Evolutionary conservation across 495 filamentous ascomycete genomes (phyloP).

Genomic region (Glarea lozoyensis): DNA sequence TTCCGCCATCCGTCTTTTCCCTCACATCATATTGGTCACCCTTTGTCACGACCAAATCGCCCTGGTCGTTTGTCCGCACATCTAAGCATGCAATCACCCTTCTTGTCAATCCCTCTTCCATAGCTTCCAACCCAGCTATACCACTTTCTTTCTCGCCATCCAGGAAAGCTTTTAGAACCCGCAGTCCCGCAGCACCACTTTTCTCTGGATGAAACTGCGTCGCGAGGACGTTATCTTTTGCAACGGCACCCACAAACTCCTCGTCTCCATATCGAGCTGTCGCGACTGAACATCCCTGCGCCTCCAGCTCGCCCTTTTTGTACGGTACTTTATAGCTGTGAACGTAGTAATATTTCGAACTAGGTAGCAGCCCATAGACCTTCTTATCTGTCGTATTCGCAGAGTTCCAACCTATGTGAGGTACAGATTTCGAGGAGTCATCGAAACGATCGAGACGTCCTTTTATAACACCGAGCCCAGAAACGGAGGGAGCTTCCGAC

Average conservation of each 20-base stretch:
- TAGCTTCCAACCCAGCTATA: conserved; percentile 14
- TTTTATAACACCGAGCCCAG: conserved; percentile 68
- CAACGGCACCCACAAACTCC: conserved; percentile 85
- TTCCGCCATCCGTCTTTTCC: conserved; percentile 69
- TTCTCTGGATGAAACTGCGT: conserved; percentile 99
- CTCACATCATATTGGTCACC: conserved; percentile 99
- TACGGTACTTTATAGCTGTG: conserved; percentile 89
- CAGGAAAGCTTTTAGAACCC: conserved; percentile 78
- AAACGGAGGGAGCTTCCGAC: conserved; percentile 58
- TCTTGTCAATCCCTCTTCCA: conserved; percentile 62
- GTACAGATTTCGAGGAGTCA: conserved; percentile 73
- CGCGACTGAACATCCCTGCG: conserved; percentile 79
- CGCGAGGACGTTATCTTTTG: conserved; percentile 73
- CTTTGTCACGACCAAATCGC: conserved; percentile 95
- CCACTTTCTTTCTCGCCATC: conserved; percentile 48
- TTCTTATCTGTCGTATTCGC: conserved; percentile 45
- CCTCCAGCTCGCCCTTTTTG: conserved; percentile 56
- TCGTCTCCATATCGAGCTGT: conserved; percentile 81
- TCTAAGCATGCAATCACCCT: conserved; percentile 93
- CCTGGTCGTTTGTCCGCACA: conserved; percentile 90
- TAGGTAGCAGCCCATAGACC: conserved; percentile 65
- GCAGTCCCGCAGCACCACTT: conserved; percentile 78
- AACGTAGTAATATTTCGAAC: conserved; percentile 97
- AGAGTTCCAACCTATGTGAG: conserved; percentile 97
- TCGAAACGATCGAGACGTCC: conserved; percentile 67